Evolutionary conservation across 139 green algal species (phyloP).

Genomic region (Penium margaritaceum): DNA sequence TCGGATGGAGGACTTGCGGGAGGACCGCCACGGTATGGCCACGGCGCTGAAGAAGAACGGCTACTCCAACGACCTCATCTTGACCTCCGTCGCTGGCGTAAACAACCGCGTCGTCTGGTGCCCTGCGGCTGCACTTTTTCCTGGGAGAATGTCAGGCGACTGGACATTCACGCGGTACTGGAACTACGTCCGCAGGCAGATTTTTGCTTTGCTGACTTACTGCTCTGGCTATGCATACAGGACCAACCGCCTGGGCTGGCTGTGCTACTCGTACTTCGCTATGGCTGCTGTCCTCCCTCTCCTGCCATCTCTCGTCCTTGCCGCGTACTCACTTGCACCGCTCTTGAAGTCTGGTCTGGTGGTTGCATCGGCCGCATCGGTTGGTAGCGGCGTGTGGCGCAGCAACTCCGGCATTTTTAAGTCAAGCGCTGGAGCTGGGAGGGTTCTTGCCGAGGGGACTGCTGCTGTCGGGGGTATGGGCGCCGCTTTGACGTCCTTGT

Average conservation of each 20-base stretch:
- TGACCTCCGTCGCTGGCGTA: constrained; percentile 60
- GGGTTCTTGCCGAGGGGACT: too few relatives aligned
- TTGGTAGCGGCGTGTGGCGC: background rate
- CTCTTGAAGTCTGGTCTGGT: too few relatives aligned
- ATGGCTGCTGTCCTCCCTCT: constrained; percentile 53
- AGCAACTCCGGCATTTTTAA: background rate
- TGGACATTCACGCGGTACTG: constrained; percentile 55
- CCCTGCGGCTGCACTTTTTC: constrained; percentile 6
- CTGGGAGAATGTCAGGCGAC: constrained; percentile 20
- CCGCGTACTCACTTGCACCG: background rate
- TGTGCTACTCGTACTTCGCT: constrained; percentile 55
- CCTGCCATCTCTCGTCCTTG: constrained; percentile 8
- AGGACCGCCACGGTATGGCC: constrained; percentile 55
- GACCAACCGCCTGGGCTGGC: constrained; percentile 62
- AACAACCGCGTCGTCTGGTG: constrained; percentile 26
- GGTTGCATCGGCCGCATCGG: too few relatives aligned
- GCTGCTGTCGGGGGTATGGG: background rate
- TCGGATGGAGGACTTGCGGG: constrained; percentile 49
- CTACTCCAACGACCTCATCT: constrained; percentile 84
- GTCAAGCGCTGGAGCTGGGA: too few relatives aligned
- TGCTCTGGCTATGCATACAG: constrained; percentile 47
- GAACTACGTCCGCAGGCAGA: constrained; percentile 87
- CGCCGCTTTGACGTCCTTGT: too few relatives aligned
- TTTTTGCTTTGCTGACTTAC: constrained; percentile 88
- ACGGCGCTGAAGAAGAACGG: constrained; percentile 63